Evolutionary conservation across 202 grass and related monocot genomes (phyloP).

Genomic region (Miscanthus sacchariflorus): DNA sequence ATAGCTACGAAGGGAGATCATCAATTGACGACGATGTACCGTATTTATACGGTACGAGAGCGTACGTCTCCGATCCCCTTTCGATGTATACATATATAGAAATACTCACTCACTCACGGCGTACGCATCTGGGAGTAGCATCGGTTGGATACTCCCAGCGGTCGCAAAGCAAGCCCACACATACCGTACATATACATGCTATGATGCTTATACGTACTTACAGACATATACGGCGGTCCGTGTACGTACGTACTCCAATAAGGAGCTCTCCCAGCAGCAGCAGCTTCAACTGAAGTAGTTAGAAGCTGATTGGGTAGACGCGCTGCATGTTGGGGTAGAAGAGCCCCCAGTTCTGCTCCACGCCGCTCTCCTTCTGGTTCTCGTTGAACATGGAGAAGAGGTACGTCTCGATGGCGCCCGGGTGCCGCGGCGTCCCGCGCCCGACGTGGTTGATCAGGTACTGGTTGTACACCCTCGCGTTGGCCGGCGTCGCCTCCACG

Average conservation of each 20-base stretch:
- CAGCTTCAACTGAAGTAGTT: no score
- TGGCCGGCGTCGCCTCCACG: conserved; percentile 15
- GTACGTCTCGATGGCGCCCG: conserved; percentile 60
- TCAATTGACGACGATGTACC: not conserved
- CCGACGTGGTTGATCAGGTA: conserved; percentile 64
- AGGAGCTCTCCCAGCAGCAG: no score
- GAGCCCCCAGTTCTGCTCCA: conserved; percentile 74
- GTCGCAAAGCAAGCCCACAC: conserved; percentile 31
- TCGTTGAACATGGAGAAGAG: conserved; percentile 87
- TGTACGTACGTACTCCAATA: no score
- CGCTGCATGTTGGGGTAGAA: conserved; percentile 65
- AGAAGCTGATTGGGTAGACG: conserved; percentile 76
- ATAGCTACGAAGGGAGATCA: conserved; percentile 25
- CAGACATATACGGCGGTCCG: no score
- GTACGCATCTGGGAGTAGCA: conserved; percentile 41
- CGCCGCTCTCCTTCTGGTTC: conserved; percentile 65
- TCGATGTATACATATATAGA: not conserved
- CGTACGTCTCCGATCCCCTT: conserved; percentile 4
- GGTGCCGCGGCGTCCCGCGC: conserved; percentile 55
- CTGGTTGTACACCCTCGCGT: conserved; percentile 72
- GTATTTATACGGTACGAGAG: not conserved
- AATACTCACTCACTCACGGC: not conserved
- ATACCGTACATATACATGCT: conserved; percentile 30
- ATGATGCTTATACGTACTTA: not conserved
- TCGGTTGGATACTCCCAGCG: conserved; percentile 22